phyloP scores from a whole-genome alignment of 768 basidiomycete genomes.

The Podaxis sp. region DNA sequence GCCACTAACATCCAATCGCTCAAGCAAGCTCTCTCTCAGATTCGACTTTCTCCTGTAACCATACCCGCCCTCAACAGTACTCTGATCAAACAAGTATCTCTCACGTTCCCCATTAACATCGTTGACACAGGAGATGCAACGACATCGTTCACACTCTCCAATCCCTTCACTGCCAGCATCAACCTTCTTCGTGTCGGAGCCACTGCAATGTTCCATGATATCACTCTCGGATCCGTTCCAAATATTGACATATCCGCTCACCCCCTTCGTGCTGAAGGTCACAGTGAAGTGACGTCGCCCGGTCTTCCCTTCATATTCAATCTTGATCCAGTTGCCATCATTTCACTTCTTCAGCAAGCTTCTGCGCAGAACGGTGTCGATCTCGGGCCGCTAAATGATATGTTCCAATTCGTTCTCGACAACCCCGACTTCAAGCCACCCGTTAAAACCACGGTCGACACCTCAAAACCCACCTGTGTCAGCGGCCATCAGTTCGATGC shows the following conservation, averaged over 20 bases:
- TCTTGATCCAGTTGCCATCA: slow-evolving; percentile 58
- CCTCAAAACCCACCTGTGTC: slow-evolving; percentile 51
- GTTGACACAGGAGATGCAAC: slow-evolving; percentile 57
- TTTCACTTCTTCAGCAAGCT: slow-evolving; percentile 48
- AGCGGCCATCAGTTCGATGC: slow-evolving; percentile 70
- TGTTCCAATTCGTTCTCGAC: slow-evolving; percentile 53
- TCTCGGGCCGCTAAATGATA: slow-evolving; percentile 54
- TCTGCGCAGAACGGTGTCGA: slow-evolving; percentile 54
- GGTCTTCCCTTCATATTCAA: slow-evolving; percentile 63
- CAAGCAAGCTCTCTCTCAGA: slow-evolving; percentile 56
- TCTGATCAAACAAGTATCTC: slow-evolving; percentile 51
- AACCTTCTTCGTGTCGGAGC: slow-evolving; percentile 56
- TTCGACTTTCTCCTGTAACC: slow-evolving; percentile 56
- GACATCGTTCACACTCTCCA: slow-evolving; percentile 55
- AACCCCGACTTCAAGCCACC: slow-evolving; percentile 51
- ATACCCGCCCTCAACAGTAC: slow-evolving; percentile 66
- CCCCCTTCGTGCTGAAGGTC: slow-evolving; percentile 60
- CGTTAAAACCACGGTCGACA: slow-evolving; percentile 55
- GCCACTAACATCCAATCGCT: slow-evolving; percentile 64
- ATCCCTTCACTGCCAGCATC: slow-evolving; percentile 74
- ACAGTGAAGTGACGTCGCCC: slow-evolving; percentile 55
- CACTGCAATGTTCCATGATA: slow-evolving; percentile 50
- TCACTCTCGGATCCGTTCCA: slow-evolving; percentile 60
- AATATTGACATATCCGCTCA: slow-evolving; percentile 50
- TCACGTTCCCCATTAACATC: slow-evolving; percentile 63